phyloP scores from a whole-genome alignment of 208 protist genomes.

The Trypanosomatidae sp. region DNA sequence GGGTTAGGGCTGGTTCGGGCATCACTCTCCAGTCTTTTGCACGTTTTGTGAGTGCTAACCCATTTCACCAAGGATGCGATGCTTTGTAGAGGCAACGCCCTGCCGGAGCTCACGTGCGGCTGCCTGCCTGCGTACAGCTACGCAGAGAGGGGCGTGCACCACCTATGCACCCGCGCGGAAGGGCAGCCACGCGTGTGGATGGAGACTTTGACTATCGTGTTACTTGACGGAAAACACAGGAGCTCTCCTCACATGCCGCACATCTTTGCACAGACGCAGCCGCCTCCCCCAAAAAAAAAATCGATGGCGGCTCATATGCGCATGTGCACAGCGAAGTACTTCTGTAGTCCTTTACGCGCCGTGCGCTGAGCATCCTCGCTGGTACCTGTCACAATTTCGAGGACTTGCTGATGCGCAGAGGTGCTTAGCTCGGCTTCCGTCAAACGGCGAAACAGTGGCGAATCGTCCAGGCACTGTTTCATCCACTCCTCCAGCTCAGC shows the following conservation, averaged over 20 bases:
- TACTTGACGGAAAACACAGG: constrained; percentile 4
- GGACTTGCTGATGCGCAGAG: constrained; percentile 43
- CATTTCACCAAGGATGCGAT: no score
- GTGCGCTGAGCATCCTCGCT: constrained; percentile 91
- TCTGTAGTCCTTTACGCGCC: constrained; percentile 72
- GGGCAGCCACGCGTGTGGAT: not conserved
- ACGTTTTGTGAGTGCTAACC: not conserved
- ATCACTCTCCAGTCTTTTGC: not conserved
- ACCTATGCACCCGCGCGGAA: not conserved
- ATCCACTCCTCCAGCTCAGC: constrained; percentile 93
- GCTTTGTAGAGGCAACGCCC: not conserved
- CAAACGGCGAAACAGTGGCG: constrained; percentile 93
- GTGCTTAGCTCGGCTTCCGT: constrained; percentile 63
- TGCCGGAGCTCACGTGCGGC: not conserved
- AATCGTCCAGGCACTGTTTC: constrained; percentile 91
- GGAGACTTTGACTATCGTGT: not conserved
- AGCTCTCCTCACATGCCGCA: not conserved
- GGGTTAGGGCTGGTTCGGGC: not conserved
- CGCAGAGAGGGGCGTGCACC: not conserved
- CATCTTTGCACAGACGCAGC: not conserved
- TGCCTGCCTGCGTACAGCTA: no score
- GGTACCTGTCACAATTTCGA: constrained; percentile 59
- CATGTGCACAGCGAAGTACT: constrained; percentile 83
- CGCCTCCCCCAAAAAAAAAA: not conserved
- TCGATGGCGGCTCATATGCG: constrained; percentile 29